phyloP scores from a whole-genome alignment of 805 yeast species.

The Candida ortonii region DNA sequence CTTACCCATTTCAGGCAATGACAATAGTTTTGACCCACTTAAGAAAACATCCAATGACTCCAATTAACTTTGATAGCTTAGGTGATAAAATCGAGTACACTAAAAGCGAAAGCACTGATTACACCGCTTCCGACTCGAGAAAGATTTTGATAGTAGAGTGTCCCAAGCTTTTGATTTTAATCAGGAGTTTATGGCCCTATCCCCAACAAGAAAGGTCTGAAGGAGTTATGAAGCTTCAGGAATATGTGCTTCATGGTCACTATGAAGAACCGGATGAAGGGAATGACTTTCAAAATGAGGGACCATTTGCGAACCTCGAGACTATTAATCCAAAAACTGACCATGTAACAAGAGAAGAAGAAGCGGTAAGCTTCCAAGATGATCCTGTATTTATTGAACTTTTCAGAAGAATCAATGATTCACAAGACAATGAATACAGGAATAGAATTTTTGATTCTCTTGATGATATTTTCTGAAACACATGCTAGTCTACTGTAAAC shows the following conservation, averaged over 20 bases:
- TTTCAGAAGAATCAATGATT: too few species aligned
- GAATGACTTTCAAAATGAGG: too few species aligned
- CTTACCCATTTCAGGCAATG: slow-evolving; percentile 27
- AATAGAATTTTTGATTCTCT: too few species aligned
- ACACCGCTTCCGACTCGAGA: slow-evolving; percentile 16
- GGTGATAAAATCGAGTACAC: slow-evolving; percentile 14
- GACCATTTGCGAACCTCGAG: too few species aligned
- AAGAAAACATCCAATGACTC: slow-evolving; percentile 11
- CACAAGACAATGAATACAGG: too few species aligned
- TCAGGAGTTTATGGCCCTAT: slow-evolving; percentile 18
- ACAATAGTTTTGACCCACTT: slow-evolving; percentile 22
- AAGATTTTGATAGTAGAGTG: slow-evolving; percentile 12
- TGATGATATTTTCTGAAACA: too few species aligned
- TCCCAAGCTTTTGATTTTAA: slow-evolving; percentile 5
- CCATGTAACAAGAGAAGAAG: too few species aligned
- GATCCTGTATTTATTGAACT: too few species aligned
- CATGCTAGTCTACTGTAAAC: too few species aligned
- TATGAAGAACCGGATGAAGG: too few species aligned
- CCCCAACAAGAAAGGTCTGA: slow-evolving; percentile 16
- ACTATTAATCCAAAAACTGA: too few species aligned
- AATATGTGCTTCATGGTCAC: slow-evolving; percentile 4
- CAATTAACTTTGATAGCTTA: slow-evolving; percentile 13
- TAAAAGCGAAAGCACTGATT: slow-evolving; percentile 10
- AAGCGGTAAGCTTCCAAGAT: too few species aligned
- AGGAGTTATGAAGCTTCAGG: slow-evolving; percentile 14